These are phyloP conservation scores for Xylaria curta DNA, from an alignment of 495 filamentous ascomycete genomes.

Conservation along the genomic window DNA sequence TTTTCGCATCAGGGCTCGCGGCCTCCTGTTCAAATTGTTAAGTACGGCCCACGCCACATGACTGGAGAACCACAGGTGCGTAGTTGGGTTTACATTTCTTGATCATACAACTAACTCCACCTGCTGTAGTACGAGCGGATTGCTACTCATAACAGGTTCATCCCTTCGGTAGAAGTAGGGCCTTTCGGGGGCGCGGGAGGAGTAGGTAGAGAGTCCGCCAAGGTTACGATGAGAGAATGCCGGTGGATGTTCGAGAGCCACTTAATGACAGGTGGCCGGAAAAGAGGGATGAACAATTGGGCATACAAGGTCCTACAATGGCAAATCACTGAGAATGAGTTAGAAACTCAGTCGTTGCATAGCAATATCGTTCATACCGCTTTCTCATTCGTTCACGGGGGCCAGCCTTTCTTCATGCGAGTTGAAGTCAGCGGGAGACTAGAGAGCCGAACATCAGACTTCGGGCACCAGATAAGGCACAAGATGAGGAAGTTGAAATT, in stretches of 20 bases:
- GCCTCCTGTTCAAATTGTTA: constrained; percentile 31
- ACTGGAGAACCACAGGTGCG: constrained; percentile 18
- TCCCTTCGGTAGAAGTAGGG: constrained; percentile 23
- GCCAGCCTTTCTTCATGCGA: constrained; percentile 31
- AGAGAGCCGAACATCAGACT: constrained; percentile 21
- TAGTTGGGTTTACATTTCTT: not conserved
- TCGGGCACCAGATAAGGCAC: constrained; percentile 22
- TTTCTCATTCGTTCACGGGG: constrained; percentile 33
- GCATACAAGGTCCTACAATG: constrained; percentile 26
- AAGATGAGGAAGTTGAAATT: constrained; percentile 21
- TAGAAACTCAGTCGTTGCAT: constrained; percentile 22
- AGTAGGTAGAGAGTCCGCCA: constrained; percentile 18
- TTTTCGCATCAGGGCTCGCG: not conserved
- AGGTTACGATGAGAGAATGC: constrained; percentile 18
- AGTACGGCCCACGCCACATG: constrained; percentile 28
- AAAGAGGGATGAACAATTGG: constrained; percentile 26
- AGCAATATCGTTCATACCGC: constrained; percentile 31
- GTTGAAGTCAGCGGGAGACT: constrained; percentile 33
- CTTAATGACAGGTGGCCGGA: constrained; percentile 13
- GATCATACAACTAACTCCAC: not conserved
- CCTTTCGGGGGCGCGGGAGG: constrained; percentile 17
- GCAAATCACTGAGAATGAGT: constrained; percentile 27
- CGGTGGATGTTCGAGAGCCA: constrained; percentile 27
- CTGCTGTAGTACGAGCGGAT: constrained; percentile 13
- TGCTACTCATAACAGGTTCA: constrained; percentile 7